Evolutionary conservation across 2,329 filamentous ascomycete species (phyloP).

Genomic region (Ophiostoma ulmi): DNA sequence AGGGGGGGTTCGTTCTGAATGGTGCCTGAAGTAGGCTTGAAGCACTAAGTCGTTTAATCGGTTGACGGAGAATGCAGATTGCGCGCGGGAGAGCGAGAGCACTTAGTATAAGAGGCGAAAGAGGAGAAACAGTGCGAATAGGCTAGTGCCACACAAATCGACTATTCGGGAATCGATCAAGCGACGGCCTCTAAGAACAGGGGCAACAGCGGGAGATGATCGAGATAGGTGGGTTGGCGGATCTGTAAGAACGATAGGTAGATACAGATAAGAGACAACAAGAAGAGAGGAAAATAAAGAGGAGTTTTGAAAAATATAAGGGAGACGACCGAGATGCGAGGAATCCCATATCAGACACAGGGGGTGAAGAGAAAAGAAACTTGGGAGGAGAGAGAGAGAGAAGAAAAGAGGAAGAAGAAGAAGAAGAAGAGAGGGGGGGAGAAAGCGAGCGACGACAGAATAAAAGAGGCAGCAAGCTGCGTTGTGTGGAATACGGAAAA

Average conservation of each 20-base stretch:
- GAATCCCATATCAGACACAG: not conserved
- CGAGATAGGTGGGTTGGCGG: conserved; percentile 10
- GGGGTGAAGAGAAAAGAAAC: not conserved
- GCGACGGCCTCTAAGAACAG: conserved; percentile 21
- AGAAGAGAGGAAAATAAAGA: not conserved
- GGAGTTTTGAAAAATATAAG: not conserved
- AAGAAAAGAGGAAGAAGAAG: not conserved
- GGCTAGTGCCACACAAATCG: conserved; percentile 13
- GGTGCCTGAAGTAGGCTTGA: not conserved
- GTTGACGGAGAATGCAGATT: not conserved
- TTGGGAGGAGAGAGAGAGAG: not conserved
- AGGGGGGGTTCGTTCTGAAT: not conserved
- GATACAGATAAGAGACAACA: not conserved
- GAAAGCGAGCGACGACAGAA: not conserved
- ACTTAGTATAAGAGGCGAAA: not conserved
- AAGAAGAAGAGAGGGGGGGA: not conserved
- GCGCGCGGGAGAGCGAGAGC: not conserved
- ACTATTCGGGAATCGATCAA: conserved; percentile 17
- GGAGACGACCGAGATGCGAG: no score
- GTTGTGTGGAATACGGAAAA: not conserved
- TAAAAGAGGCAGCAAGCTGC: not conserved
- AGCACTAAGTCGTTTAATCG: not conserved
- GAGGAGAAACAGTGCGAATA: conserved; percentile 13
- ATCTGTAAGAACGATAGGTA: conserved; percentile 7
- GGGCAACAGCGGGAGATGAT: conserved; percentile 18